Conservation (phyloP, 768 basidiomycete genomes). For the Suillus placidus region DNA sequence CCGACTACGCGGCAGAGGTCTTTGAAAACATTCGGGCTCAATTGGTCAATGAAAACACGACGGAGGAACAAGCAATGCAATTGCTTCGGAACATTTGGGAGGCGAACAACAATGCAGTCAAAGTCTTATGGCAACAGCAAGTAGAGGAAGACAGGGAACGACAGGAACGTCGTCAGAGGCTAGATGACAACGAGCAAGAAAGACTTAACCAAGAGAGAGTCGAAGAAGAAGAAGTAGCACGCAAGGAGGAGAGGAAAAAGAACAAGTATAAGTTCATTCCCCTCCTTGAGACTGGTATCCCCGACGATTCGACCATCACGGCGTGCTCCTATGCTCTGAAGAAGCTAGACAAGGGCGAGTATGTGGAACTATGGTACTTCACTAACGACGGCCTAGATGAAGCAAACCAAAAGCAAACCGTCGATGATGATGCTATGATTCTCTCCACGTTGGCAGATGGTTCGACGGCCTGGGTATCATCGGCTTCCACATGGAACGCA, state of each 20-base stretch:
- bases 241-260: background rate
- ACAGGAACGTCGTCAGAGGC: background rate
- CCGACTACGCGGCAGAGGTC: background rate
- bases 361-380: too few species aligned
- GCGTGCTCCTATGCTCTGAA: too few species aligned
- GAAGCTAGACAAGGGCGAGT: too few species aligned
- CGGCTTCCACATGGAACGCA: too few species aligned
- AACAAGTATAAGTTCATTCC: background rate
- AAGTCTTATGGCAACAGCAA: background rate
- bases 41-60: background rate
- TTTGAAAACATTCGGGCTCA: background rate
- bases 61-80: background rate
- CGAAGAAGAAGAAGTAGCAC: background rate
- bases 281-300: too few species aligned
- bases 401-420: too few species aligned
- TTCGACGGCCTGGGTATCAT: too few species aligned
- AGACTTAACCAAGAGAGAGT: background rate
- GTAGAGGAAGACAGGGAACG: background rate
- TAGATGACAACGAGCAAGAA: background rate
- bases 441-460: too few species aligned
- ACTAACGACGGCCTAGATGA: too few species aligned
- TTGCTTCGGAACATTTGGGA: background rate
- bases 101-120: background rate
- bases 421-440: too few species aligned
- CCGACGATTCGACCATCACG: too few species aligned